Evolutionary conservation across 2,329 filamentous ascomycete genomes (phyloP), one percentile per base, ranked within the genome.

Genomic region (Trichophyton schoenleinii): DNA sequence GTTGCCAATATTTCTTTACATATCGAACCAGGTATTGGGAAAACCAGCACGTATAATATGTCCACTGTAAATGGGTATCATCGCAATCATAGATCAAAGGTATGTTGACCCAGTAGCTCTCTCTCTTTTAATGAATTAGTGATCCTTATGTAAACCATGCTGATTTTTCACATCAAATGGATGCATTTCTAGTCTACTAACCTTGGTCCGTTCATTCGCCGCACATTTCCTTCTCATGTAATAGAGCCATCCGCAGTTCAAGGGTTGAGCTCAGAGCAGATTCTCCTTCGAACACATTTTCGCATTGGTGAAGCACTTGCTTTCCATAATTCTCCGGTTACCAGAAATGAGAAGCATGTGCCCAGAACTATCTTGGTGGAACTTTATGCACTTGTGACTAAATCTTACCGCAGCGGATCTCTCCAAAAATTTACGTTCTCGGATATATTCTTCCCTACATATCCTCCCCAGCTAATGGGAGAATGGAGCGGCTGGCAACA

Each of bases 351-450:
- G n/a, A 11, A 28, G 5, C 3, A 36, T 18, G 22, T 42, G 2
- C 49, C 31, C 41, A 49, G 20, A 44, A 20, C 34, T 18, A 60
- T 55, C 20, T 55, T 66, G 13, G 49, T 63, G 11, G 64, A 64
- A 31, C 64, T 66, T 9, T 66, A 64, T 44, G 63, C 64, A n/a
- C 60, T 61, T 53, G 64, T 64, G n/a, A 49, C 58, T 11, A 20
- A 38, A 4, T 66, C 64, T 6, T 63, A 66, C 58, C 60, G 63
- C n/a, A 46, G 41, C 13, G 58, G 60, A 6, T 6, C 53, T 20
- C 20, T 15, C 7, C 64, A 66, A 44, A 60, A 61, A 36, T 66
- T 66, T 46, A 41, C 36, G 11, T 63, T 66, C 34, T 46, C 60
- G 8, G 64, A 66, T 57, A 28, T 64, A 18, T 64, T 63, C 34